phyloP scores from a whole-genome alignment of 306 rosid genomes.

The Cicer bijugum region DNA sequence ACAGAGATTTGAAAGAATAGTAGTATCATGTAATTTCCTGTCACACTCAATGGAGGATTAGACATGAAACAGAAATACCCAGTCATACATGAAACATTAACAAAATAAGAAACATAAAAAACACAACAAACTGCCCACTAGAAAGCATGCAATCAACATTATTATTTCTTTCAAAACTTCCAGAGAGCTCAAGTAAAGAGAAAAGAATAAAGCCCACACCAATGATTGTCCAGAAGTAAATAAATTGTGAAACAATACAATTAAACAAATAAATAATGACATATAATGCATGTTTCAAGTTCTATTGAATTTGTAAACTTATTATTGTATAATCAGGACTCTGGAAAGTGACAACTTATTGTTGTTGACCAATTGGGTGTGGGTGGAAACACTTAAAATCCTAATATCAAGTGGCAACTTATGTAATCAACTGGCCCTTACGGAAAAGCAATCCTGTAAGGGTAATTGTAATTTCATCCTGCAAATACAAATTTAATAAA shows the following conservation, averaged over 20 bases:
- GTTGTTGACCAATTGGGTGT: conserved; percentile 1
- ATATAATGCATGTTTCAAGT: neutral
- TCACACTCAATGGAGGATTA: conserved; percentile 12
- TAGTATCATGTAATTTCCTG: neutral
- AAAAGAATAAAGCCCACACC: neutral
- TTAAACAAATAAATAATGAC: conserved; percentile 7
- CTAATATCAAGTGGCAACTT: neutral
- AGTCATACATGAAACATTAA: neutral
- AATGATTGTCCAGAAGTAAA: conserved; percentile 5
- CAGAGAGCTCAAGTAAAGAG: conserved; percentile 15
- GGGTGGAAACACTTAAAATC: conserved; percentile 14
- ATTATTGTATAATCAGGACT: neutral
- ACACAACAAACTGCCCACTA: neutral
- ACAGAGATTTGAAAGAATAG: neutral
- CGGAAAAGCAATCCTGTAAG: neutral
- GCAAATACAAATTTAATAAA: neutral
- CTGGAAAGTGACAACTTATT: conserved; percentile 16
- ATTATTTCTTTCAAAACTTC: neutral
- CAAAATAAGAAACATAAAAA: conserved; percentile 19
- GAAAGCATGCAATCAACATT: conserved; percentile 25
- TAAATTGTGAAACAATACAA: neutral
- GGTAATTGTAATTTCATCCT: neutral
- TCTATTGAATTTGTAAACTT: conserved; percentile 18
- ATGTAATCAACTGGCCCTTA: conserved; percentile 2
- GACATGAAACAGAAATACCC: conserved; percentile 17